Base-by-base conservation (phyloP, 495 filamentous ascomycete genomes). In the Tuber calosporum region DNA sequence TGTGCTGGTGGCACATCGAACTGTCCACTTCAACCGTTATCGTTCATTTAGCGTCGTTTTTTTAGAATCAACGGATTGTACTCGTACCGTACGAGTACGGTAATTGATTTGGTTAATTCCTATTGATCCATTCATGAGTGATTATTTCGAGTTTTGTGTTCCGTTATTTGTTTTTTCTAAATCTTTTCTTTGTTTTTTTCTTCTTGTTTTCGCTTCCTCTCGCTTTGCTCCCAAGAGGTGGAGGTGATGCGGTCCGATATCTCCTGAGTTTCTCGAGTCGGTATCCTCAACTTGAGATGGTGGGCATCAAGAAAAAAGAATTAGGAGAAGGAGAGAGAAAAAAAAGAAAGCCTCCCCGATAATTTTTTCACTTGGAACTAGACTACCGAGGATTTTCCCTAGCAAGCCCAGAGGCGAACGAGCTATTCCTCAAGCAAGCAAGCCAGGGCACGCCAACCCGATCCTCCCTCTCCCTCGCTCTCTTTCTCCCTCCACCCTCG, bases 311-410 rank as follows among this genome's bases (percentile, higher is more conserved):
- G 53, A 62, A 30, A 62, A 30, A 34, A n/a, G 45, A 62, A 30
- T 30, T 30, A 3, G n/a, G 11, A 30, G n/a, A 30, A 58, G n/a
- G 22, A 62, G 9, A 26, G 4, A 43, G 42, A 43, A 43, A 45
- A 19, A 6, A 45, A 45, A 13, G 20, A 45, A 45, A 19, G 42
- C 6, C 42, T 9, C 19, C 20, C 7, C 45, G n/a, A 53, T 6
- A 20, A 4, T 58, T 30, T 58, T 62, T 53, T 30, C 53, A 62
- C 53, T 30, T n/a, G 34, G 26, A 34, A 7, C 53, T 62, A 4
- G 53, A 74, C 77, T 71, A 69, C 76, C 58, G 70, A 77, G 73
- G 76, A 71, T 78, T 78, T 74, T 74, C 75, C 74, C 69, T 73
- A 58, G 69, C 62, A 38, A 58, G 69, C 40, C 39, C 37, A 74